Base-by-base conservation (phyloP, 2,329 filamentous ascomycete genomes). In the Xylariaceae sp. region DNA sequence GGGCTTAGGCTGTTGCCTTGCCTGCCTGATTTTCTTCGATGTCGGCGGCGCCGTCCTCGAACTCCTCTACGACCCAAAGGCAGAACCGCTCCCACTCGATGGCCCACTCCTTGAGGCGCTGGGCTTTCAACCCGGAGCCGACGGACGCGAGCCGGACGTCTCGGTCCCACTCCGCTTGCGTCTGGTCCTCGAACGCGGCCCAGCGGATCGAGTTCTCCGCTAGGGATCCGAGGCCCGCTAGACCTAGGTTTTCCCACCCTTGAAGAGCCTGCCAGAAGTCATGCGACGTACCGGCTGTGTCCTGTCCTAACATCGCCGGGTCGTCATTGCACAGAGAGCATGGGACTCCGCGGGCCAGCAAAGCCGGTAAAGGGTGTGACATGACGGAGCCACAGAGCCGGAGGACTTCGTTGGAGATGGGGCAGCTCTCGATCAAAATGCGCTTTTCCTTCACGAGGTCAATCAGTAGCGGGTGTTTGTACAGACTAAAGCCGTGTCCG, bases 181-280 rank as follows among this genome's bases (percentile, higher is more conserved):
- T 76, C 63, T 89, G 82, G 56, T 96, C 90, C 62, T 95, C 89
- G 57, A 91, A 94, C 19, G 85, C 86, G 7, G 89, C 85, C 88
- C 89, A 97, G 33, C 88, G 78, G 36, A 97, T 82, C 54, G 88
- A 94, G 62, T 95, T 97, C 74, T 97, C 90, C 0, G 90, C 92
- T 56, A 98, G 74, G 46, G 84, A 86, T 0, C 86, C 92, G 42
- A 97, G 69, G 0, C 91, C 92, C 10, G 88, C 89, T 2, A 97
- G 74, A 0, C 91, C 93, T 12, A 96, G 77, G 60, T 94, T 95
- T 48, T 95, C 85, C 80, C 91, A 93, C 0, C 88, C 91, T 66
- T 95, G 90, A 17, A 96, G 71, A 1, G 87, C 86, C 66, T 95
- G 89, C 88, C 89, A 96, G 67, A 95, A 95, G 67, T 96, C 90